These are phyloP conservation scores for Penicillium sp. DNA, from an alignment of 2,329 filamentous ascomycete species.

Conservation along the genomic window DNA sequence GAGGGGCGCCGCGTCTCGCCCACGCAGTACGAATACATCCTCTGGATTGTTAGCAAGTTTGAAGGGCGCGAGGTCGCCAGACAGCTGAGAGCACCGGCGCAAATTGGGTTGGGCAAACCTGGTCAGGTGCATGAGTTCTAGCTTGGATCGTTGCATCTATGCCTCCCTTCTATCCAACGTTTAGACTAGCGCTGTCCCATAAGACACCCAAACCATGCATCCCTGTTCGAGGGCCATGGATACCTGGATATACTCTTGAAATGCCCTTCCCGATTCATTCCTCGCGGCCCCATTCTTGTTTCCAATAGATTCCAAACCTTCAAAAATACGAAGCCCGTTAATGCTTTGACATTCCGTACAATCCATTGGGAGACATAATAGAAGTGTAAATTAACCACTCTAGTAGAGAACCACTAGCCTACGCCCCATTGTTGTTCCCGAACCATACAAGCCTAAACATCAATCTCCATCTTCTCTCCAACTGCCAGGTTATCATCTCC, in stretches of 20 bases:
- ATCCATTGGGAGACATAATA: constrained; percentile 9
- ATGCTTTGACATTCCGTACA: constrained; percentile 7
- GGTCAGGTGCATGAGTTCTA: neutral
- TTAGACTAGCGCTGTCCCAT: constrained; percentile 2
- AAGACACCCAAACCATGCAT: constrained; percentile 11
- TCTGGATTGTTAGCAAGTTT: constrained; percentile 44
- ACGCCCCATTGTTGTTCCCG: constrained; percentile 6
- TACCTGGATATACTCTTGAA: neutral
- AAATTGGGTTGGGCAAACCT: constrained; percentile 16
- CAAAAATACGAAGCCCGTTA: neutral
- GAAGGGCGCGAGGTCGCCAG: constrained; percentile 48
- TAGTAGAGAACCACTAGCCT: constrained; percentile 16
- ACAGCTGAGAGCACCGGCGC: constrained; percentile 24
- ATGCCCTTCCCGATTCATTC: neutral
- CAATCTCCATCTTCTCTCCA: constrained; percentile 68
- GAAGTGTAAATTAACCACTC: constrained; percentile 21
- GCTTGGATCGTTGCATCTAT: neutral
- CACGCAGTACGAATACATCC: constrained; percentile 46
- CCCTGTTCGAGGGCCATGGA: neutral
- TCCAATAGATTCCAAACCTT: neutral
- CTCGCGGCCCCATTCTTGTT: neutral
- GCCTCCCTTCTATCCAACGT: neutral
- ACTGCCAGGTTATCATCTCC: constrained; percentile 64
- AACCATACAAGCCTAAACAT: constrained; percentile 40
- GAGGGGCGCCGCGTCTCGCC: constrained; percentile 38